These are phyloP conservation scores for Saccharomycopsis javanensis DNA, from an alignment of 805 yeast species.

Conservation along the genomic window DNA sequence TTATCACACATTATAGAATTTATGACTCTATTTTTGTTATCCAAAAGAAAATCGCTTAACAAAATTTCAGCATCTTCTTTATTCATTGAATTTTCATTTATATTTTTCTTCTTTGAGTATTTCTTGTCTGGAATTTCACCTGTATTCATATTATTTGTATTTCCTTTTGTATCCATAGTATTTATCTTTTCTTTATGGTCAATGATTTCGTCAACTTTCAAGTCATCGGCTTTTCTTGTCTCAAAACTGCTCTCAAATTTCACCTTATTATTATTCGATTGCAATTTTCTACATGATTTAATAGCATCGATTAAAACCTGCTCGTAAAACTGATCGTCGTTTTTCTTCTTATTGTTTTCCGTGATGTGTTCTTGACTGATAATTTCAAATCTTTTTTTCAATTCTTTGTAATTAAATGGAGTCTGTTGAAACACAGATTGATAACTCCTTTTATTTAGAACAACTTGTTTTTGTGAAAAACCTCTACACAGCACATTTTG, in stretches of 20 bases:
- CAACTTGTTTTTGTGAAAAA: background rate
- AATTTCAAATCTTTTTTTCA: slow-evolving; percentile 7
- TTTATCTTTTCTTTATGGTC: background rate
- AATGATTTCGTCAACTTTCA: background rate
- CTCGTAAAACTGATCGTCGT: slow-evolving; percentile 1
- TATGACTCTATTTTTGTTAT: slow-evolving; percentile 2
- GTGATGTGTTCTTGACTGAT: background rate
- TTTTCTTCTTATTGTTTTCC: background rate
- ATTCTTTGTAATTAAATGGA: slow-evolving; percentile 11
- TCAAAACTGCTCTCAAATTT: background rate
- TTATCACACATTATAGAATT: background rate
- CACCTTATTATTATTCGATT: background rate
- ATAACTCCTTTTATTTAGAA: background rate
- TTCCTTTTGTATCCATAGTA: background rate
- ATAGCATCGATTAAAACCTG: slow-evolving; percentile 9
- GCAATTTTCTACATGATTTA: slow-evolving; percentile 8
- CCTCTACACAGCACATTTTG: background rate
- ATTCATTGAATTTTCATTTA: background rate
- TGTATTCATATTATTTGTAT: background rate
- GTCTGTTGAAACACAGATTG: slow-evolving; percentile 4
- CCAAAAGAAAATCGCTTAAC: slow-evolving; percentile 6
- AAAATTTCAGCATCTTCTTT: slow-evolving; percentile 2
- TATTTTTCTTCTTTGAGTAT: background rate
- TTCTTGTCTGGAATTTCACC: background rate
- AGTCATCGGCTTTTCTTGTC: background rate